Conservation (phyloP, 2,329 filamentous ascomycete genomes). For the Zopfia rhizophila region DNA sequence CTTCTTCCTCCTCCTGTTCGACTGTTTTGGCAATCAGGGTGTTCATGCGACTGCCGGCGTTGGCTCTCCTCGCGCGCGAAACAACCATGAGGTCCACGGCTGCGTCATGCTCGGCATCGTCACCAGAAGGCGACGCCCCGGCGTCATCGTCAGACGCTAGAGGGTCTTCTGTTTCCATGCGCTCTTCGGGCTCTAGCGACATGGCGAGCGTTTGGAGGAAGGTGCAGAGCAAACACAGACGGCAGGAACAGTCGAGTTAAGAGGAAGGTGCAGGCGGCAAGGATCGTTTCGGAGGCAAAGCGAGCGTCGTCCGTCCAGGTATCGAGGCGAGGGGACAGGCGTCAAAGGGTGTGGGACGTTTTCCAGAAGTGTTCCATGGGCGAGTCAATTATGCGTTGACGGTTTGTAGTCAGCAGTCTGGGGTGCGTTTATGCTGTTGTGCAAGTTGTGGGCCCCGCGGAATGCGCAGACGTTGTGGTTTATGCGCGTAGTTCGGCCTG, state of each 20-base stretch:
- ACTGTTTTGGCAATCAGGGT: conserved; percentile 47
- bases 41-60: conserved; percentile 55
- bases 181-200: conserved; percentile 24
- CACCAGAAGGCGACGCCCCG: conserved; percentile 27
- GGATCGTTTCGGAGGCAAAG: conserved; percentile 30
- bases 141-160: conserved; percentile 27
- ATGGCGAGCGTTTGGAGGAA: conserved; percentile 21
- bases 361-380: conserved; percentile 42
- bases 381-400: conserved; percentile 28
- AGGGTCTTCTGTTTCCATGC: conserved; percentile 23
- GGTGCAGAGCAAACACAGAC: conserved; percentile 2
- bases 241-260: conserved; percentile 18
- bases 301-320: conserved; percentile 24
- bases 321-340: conserved; percentile 21
- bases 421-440: conserved; percentile 14
- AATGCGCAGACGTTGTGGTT: conserved; percentile 12
- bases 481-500: conserved; percentile 27
- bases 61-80: conserved; percentile 49
- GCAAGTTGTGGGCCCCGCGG: conserved; percentile 12
- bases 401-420: conserved; percentile 13
- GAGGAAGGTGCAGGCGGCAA: conserved; percentile 40
- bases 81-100: conserved; percentile 51
- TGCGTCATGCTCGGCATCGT: conserved; percentile 41
- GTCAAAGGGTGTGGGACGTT: conserved; percentile 30
- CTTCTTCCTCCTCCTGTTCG: conserved; percentile 51